Percentiles rank a stretch among this genome's conserved stretches.
Conservation (phyloP, 2,329 filamentous ascomycete genomes). For the Ophiostoma sp. region DNA sequence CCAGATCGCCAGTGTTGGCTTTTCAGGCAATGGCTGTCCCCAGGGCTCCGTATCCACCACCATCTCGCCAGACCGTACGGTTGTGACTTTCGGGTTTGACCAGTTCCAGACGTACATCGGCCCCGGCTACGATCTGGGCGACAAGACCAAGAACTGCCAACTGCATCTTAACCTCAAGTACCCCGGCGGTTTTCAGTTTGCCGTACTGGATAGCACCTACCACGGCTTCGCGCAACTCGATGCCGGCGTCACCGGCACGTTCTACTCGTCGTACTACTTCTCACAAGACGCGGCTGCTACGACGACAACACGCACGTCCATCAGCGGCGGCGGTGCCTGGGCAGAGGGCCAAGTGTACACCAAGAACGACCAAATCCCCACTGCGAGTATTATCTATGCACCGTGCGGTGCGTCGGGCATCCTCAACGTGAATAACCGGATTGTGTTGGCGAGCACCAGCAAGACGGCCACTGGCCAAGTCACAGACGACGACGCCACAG, state of each 20-base stretch:
- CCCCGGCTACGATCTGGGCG: constrained; percentile 35
- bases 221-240: constrained; percentile 47
- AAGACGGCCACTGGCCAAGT: constrained; percentile 33
- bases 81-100: constrained; percentile 46
- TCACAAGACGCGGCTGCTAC: constrained; percentile 42
- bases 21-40: constrained; percentile 43
- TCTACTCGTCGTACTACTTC: constrained; percentile 47
- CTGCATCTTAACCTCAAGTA: constrained; percentile 44
- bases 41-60: constrained; percentile 38
- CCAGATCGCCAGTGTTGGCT: constrained; percentile 38
- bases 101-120: constrained; percentile 45
- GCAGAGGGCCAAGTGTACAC: constrained; percentile 43
- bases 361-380: constrained; percentile 43
- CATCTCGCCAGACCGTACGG: constrained; percentile 35
- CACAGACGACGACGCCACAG: neutral
- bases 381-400: constrained; percentile 42
- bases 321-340: constrained; percentile 41
- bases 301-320: constrained; percentile 42
- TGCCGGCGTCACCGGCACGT: constrained; percentile 40
- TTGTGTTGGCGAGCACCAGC: constrained; percentile 39
- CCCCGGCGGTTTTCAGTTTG: constrained; percentile 44
- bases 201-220: constrained; percentile 45
- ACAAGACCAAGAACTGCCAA: constrained; percentile 45
- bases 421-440: constrained; percentile 46
- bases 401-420: constrained; percentile 44